Base-by-base conservation (phyloP, 805 yeast species). In the Metschnikowia chrysomelidarum region DNA sequence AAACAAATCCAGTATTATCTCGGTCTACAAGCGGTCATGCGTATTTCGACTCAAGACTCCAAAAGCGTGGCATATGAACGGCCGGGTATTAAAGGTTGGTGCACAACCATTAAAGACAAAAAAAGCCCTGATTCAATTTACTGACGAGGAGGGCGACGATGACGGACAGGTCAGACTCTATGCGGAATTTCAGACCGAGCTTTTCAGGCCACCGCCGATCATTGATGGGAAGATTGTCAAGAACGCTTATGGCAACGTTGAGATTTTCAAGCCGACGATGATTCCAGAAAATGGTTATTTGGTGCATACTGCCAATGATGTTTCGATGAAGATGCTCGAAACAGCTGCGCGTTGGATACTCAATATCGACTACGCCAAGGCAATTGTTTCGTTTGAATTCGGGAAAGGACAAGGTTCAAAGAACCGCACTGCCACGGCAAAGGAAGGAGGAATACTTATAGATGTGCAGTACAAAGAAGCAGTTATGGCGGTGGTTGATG, bases 351-450 rank as follows among this genome's bases (percentile, higher is more conserved):
- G 73, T 39, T 35, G 46, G 22, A 53, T 78, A 1, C 50, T 89
- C 8, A 77, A 74, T 0, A 70, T 91, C 5, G 95, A 87, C 46
- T 87, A 71, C 62, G 97, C 95, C 0, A 80, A 78, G 30, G 98
- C 97, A 0, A 89, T 88, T 2, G 80, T 82, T 2, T 87, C 89
- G 0, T 91, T 93, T 61, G 93, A 87, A 37, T 93, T 85, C 59
- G 58, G 56, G 7, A 32, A 43, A 19, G 38, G 40, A 9, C 46
- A 41, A 23, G 34, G 69, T 19, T 58, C 61, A 27, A 55, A 67
- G 27, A 57, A 67, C 7, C 52, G 53, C 21, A 46, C 54, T 2
- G 79, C 83, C 0, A 79, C 77, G 8, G 91, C 94, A 0, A 65
- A 68, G 34, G 72, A 78, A 26, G 78, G 80, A 4, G 98, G 98